Base-by-base conservation (phyloP, 208 protist genomes). In the Phytomonas sp. region DNA sequence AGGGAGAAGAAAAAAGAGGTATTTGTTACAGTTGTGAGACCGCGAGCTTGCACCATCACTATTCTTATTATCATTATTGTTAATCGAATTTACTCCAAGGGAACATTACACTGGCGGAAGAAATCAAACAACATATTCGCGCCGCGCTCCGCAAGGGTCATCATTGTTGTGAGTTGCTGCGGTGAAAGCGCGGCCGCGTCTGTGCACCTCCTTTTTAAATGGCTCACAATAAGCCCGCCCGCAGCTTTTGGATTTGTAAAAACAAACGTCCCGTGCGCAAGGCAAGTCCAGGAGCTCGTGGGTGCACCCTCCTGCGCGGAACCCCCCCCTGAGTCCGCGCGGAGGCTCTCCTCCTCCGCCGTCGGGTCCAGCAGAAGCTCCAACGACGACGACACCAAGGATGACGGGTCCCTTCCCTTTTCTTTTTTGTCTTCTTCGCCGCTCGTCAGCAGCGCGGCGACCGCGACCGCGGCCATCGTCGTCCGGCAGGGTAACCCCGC, bases 401-500 rank as follows among this genome's bases (percentile, higher is more conserved):
- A 32, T 26, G 68, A 66, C 10, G 30, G 29, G 29, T 12, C 32
- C 14, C 63, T 29, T 49, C 33, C 7, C 29, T 26, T 26, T 4
- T 33, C 40, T 3, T 6, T 26, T 4, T 33, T 31, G 2, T 6
- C 34, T 34, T 45, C 23, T n/a, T n/a, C 71, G 19, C 26, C 69
- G 7, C 5, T 69, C 29, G 63, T 68, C 8, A 45, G 34, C 42
- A 82, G 30, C 42, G 70, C 77, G 1, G 78, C 73, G 7, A 94
- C 67, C 31, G 67, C 78, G 4, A 93, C 83, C 0, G 92, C 92
- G 0, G 89, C 89, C 59, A 92, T 74, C n/a, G 86, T 92, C 10
- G 84, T 94, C 32, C 84, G 86, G 66, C 91, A 92, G 60, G 90
- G 82, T 45, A 94, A 65, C 12, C 91, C 91, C 40, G 86, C 88